Evolutionary conservation across 164 flowering plant genomes (phyloP).

Genomic region (Berberis thunbergii): DNA sequence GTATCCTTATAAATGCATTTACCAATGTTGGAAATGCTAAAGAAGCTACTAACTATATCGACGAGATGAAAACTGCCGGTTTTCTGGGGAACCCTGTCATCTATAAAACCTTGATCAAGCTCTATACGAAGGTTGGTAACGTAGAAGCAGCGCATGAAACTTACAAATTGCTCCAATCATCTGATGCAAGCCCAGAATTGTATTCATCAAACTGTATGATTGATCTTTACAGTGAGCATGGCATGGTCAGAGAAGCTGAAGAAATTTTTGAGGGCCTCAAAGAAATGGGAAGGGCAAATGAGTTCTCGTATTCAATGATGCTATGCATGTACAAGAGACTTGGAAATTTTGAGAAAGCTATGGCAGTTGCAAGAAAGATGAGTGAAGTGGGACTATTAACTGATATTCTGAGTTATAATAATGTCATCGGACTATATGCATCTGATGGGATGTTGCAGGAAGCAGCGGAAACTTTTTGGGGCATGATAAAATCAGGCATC

Average conservation of each 20-base stretch:
- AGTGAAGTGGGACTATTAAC: constrained; percentile 51
- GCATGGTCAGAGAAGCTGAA: constrained; percentile 68
- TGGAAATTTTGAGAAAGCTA: constrained; percentile 54
- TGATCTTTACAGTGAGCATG: constrained; percentile 62
- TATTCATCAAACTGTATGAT: constrained; percentile 92
- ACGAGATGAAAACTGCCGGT: constrained; percentile 51
- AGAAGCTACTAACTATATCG: constrained; percentile 42
- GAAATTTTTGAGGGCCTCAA: constrained; percentile 50
- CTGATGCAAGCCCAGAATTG: constrained; percentile 43
- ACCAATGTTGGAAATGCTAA: constrained; percentile 62
- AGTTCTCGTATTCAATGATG: constrained; percentile 90
- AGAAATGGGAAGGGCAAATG: constrained; percentile 56
- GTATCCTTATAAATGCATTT: constrained; percentile 76
- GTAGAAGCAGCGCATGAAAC: constrained; percentile 70
- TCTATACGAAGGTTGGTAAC: constrained; percentile 76
- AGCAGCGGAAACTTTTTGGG: constrained; percentile 50
- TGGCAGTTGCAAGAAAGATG: constrained; percentile 56
- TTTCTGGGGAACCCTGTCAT: constrained; percentile 52
- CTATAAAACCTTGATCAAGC: constrained; percentile 77
- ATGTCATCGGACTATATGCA: constrained; percentile 57
- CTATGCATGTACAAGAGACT: constrained; percentile 74
- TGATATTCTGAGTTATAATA: constrained; percentile 65
- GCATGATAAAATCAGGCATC: constrained; percentile 45
- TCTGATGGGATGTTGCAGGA: constrained; percentile 61
- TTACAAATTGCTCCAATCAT: constrained; percentile 42